Percentiles rank a stretch among this genome's conserved stretches.
Conservation (phyloP, 2,329 filamentous ascomycete species). For the Fusarium compactum region DNA sequence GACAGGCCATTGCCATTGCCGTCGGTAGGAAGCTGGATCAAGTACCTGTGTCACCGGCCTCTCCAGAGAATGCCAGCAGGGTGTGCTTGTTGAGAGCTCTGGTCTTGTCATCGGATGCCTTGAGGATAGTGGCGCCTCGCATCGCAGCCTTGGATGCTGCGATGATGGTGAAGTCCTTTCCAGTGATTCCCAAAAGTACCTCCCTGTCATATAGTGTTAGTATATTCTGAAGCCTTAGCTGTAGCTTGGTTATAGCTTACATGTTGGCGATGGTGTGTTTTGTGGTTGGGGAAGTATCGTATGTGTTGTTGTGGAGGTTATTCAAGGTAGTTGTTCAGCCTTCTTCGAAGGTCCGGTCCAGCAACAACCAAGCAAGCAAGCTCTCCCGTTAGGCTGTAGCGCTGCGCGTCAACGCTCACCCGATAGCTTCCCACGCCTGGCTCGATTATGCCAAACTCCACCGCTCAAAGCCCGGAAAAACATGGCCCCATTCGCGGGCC, state of each 20-base stretch:
- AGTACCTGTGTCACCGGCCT: slow-evolving; percentile 92
- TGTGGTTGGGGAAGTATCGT: slow-evolving; percentile 24
- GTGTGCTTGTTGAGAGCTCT: slow-evolving; percentile 92
- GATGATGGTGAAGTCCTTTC: slow-evolving; percentile 99
- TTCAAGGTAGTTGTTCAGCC: slow-evolving; percentile 40
- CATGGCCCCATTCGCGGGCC: slow-evolving; percentile 38
- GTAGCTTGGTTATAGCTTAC: slow-evolving; percentile 34
- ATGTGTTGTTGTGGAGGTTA: slow-evolving; percentile 38
- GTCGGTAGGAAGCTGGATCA: neutral
- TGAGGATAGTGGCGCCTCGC: slow-evolving; percentile 96
- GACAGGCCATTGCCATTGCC: slow-evolving; percentile 9
- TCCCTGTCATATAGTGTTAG: slow-evolving; percentile 72
- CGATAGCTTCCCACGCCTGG: slow-evolving; percentile 38
- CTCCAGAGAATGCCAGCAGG: slow-evolving; percentile 93
- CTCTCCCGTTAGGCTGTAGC: slow-evolving; percentile 53
- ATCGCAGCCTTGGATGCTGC: slow-evolving; percentile 98
- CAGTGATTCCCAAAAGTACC: slow-evolving; percentile 96
- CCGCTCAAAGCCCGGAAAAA: slow-evolving; percentile 53
- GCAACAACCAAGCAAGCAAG: slow-evolving; percentile 47
- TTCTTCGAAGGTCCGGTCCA: slow-evolving; percentile 39
- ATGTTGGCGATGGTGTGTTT: slow-evolving; percentile 42
- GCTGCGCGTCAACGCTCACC: slow-evolving; percentile 53
- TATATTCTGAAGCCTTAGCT: slow-evolving; percentile 19
- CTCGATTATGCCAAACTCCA: slow-evolving; percentile 50
- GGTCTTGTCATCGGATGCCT: slow-evolving; percentile 97